Evolutionary conservation across 208 protist species (phyloP).

Genomic region (Strigomonas galati): DNA sequence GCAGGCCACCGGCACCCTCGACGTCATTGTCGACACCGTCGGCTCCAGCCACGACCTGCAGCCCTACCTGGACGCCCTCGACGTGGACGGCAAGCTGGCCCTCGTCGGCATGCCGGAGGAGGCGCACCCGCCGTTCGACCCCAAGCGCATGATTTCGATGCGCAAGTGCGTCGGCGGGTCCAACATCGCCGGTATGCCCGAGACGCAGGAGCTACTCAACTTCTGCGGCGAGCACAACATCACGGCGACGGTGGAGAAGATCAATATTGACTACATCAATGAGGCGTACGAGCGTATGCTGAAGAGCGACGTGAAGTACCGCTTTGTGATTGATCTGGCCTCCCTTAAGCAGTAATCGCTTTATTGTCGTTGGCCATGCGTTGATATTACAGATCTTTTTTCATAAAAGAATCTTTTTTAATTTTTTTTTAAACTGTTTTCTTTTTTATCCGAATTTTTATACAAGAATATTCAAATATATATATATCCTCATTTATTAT

Average conservation of each 20-base stretch:
- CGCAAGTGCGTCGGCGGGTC: constrained; percentile 40
- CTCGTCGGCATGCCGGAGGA: constrained; percentile 60
- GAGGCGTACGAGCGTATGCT: constrained; percentile 67
- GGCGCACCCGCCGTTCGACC: constrained; percentile 33
- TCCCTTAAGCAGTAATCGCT: constrained; percentile 22
- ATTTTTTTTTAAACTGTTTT: not conserved
- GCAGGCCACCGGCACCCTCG: constrained; percentile 31
- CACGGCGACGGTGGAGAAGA: constrained; percentile 56
- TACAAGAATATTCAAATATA: too few species aligned
- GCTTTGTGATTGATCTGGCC: constrained; percentile 76
- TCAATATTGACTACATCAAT: constrained; percentile 70
- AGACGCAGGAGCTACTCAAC: constrained; percentile 86
- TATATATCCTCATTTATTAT: not conserved
- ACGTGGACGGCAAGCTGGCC: constrained; percentile 41
- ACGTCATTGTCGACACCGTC: constrained; percentile 74
- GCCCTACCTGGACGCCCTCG: constrained; percentile 51
- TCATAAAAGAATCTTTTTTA: not conserved
- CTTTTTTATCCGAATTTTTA: constrained; percentile 3
- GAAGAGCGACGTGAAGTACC: constrained; percentile 70
- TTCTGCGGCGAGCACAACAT: constrained; percentile 80
- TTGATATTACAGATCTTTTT: constrained; percentile 1
- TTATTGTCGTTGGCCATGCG: not conserved
- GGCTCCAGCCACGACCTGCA: constrained; percentile 41
- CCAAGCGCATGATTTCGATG: constrained; percentile 24
- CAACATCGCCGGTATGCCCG: constrained; percentile 58